These are phyloP conservation scores for Xylaria sp. DNA, from an alignment of 2,329 filamentous ascomycete genomes.

Conservation along the genomic window DNA sequence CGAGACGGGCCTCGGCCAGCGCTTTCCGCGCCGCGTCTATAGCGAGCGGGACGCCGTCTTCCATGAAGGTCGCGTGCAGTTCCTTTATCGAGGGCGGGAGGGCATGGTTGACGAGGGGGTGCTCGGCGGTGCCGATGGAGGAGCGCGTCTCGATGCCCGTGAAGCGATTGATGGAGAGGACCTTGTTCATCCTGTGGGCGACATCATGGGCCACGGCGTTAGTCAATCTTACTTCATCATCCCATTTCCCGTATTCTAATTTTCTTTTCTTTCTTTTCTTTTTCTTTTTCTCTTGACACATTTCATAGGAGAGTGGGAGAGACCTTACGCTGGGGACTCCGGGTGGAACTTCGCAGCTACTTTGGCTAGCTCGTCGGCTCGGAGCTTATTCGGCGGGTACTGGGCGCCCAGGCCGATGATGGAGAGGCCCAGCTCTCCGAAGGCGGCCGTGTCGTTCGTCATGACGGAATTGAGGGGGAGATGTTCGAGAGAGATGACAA, in stretches of 20 bases:
- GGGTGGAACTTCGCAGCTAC: slow-evolving; percentile 54
- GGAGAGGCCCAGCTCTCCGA: slow-evolving; percentile 52
- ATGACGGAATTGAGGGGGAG: slow-evolving; percentile 28
- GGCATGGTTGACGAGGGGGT: slow-evolving; percentile 55
- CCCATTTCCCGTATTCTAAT: not conserved
- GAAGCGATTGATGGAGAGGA: slow-evolving; percentile 57
- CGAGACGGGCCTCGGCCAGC: slow-evolving; percentile 48
- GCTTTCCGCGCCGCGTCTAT: slow-evolving; percentile 51
- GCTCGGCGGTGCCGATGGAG: slow-evolving; percentile 55
- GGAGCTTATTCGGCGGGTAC: slow-evolving; percentile 54
- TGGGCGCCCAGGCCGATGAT: slow-evolving; percentile 55
- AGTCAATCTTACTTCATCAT: not conserved
- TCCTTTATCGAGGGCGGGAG: slow-evolving; percentile 49
- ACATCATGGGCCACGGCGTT: not conserved
- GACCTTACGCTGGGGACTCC: slow-evolving; percentile 51
- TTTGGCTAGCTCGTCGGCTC: slow-evolving; percentile 45
- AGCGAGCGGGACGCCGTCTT: slow-evolving; percentile 53
- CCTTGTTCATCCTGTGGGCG: slow-evolving; percentile 47
- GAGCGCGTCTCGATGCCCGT: slow-evolving; percentile 61
- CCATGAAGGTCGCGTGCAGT: slow-evolving; percentile 50
- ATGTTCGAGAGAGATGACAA: not conserved
- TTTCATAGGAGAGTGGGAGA: not conserved
- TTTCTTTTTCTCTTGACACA: not conserved
- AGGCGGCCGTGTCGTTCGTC: slow-evolving; percentile 38
- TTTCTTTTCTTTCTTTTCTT: not conserved